Conservation (phyloP, 2,329 filamentous ascomycete species). For the Aspergillus proliferans region DNA sequence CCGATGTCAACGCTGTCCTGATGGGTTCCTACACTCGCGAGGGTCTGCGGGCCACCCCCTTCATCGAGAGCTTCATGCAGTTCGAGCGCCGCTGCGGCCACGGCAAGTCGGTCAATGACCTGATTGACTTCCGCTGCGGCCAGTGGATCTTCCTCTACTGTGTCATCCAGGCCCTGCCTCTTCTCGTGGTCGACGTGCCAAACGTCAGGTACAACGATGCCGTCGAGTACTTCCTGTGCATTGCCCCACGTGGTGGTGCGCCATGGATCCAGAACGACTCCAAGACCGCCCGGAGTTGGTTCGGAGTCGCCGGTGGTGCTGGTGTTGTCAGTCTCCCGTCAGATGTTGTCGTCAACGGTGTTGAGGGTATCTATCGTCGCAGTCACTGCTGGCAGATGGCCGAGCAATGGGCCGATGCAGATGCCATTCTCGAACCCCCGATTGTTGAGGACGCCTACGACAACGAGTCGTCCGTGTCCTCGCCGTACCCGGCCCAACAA, state of each 20-base stretch:
- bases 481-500: constrained; percentile 32
- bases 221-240: constrained; percentile 47
- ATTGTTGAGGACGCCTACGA: constrained; percentile 30
- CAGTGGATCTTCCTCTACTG: constrained; percentile 49
- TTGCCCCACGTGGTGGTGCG: constrained; percentile 42
- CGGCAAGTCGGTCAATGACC: constrained; percentile 40
- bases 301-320: constrained; percentile 55
- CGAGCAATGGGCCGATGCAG: constrained; percentile 52
- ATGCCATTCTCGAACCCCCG: constrained; percentile 27
- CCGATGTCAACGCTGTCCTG: constrained; percentile 72
- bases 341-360: constrained; percentile 59
- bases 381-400: constrained; percentile 65
- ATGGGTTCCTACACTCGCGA: constrained; percentile 76
- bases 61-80: constrained; percentile 44
- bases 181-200: constrained; percentile 45
- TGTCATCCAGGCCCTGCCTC: constrained; percentile 44
- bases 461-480: constrained; percentile 33
- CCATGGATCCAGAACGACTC: constrained; percentile 45
- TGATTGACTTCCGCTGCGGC: constrained; percentile 43
- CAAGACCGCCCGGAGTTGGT: constrained; percentile 42
- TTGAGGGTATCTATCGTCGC: constrained; percentile 62
- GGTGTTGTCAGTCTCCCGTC: constrained; percentile 57
- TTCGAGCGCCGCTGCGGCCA: constrained; percentile 41
- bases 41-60: constrained; percentile 47
- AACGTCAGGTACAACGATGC: constrained; percentile 39